Conservation (phyloP, 1,139 yeast genomes). For the Saccharomycopsis crataegensis region DNA sequence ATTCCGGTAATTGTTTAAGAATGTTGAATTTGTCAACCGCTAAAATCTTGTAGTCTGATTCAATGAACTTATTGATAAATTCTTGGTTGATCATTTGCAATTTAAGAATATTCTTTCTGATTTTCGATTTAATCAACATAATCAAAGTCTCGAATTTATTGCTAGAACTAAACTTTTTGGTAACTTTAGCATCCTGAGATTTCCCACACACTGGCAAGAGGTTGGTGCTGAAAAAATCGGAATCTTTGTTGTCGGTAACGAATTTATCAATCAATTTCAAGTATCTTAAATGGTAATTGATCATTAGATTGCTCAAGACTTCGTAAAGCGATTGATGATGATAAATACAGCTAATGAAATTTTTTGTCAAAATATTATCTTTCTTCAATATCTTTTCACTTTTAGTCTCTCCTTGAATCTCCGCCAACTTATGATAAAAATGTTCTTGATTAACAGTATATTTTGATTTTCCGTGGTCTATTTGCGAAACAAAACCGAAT, state of each 20-base stretch:
- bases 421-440: not conserved
- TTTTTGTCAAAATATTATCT: not conserved
- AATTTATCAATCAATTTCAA: constrained; percentile 12
- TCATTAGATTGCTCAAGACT: constrained; percentile 1
- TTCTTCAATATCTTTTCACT: not conserved
- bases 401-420: not conserved
- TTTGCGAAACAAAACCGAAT: not conserved
- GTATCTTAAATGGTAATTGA: constrained; percentile 17
- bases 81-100: constrained; percentile 2
- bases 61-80: not conserved
- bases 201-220: constrained; percentile 11
- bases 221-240: constrained; percentile 8
- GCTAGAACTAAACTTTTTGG: not conserved
- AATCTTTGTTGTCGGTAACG: constrained; percentile 13
- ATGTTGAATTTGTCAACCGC: constrained; percentile 3
- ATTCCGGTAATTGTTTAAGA: constrained; percentile 6
- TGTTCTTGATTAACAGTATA: not conserved
- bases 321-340: constrained; percentile 16
- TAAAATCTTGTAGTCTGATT: constrained; percentile 7
- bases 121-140: constrained; percentile 9
- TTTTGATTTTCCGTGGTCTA: not conserved
- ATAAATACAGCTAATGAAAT: constrained; percentile 7
- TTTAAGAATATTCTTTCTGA: constrained; percentile 11
- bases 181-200: constrained; percentile 1
- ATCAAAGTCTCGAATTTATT: constrained; percentile 17